phyloP scores from a whole-genome alignment of 176 grass and related monocot species.

The Puccinellia tenuiflora region DNA sequence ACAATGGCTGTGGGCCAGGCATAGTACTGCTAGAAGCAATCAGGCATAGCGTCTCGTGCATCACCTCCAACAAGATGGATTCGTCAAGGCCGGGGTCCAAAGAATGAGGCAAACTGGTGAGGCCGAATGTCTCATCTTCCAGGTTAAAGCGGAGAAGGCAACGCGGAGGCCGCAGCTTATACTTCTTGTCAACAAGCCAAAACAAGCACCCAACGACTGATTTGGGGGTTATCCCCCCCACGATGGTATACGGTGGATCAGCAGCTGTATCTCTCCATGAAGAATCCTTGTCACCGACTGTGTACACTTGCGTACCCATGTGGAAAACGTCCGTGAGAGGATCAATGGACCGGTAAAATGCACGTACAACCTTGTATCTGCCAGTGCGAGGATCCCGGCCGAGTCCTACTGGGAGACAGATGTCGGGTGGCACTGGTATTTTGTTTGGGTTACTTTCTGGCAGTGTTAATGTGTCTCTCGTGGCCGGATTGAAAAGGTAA shows the following conservation, averaged over 20 bases:
- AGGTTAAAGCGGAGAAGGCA: background rate
- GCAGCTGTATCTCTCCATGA: background rate
- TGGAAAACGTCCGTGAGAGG: background rate
- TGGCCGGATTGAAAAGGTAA: too few species aligned
- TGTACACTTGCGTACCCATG: conserved; percentile 4
- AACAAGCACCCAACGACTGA: background rate
- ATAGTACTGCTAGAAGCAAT: background rate
- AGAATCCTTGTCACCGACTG: background rate
- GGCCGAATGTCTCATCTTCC: background rate
- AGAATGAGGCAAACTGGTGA: background rate
- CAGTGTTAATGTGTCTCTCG: too few species aligned
- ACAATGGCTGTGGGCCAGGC: background rate
- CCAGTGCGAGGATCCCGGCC: too few species aligned
- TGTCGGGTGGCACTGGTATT: too few species aligned
- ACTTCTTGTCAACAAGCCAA: background rate
- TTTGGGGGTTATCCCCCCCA: background rate
- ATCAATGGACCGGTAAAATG: background rate
- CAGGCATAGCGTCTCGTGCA: background rate
- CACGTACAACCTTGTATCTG: too few species aligned
- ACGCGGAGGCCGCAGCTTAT: background rate
- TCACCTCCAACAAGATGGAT: background rate
- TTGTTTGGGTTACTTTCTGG: too few species aligned
- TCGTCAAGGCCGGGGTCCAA: background rate
- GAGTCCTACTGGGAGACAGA: too few species aligned
- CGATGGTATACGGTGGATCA: background rate